Base-by-base conservation (phyloP, 768 basidiomycete species). In the Filobasidium floriforme region DNA sequence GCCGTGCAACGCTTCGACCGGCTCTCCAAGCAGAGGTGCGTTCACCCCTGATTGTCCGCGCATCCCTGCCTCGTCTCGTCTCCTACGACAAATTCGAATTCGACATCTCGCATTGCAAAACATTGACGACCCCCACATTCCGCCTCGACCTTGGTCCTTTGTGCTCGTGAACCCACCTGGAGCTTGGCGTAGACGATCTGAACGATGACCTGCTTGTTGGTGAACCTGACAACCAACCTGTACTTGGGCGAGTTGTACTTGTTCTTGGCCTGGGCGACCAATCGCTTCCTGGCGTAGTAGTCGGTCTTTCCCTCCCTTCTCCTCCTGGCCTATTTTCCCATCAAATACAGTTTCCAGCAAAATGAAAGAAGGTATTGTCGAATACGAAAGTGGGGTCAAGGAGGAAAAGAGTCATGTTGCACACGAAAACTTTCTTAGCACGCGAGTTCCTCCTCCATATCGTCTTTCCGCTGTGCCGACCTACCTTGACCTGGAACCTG, bases 271-370 rank as follows among this genome's bases (percentile, higher is more conserved):
- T 99, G 96, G 67, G 90, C 87, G 71, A 98, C 87, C 63, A 99
- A 86, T 72, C 93, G 88, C 83, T 97, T 96, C 73, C 96, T 90
- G 70, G 96, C 96, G 75, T 98, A 97, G 85, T 98, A 99, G 79
- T 99, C 96, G 68, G 96, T 99, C 84, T 94, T 98, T 68, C 96
- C 96, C 83, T 99, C 96, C 79, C 92, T 87, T 72, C 96, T 84
- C 77, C 96, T 84, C 79, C 94, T 89, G 82, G 96, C 96, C 84
- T 98, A 49, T 46, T 52, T 28, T n/a, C n/a, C 19, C 37, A 24
- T 18, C 18, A 51, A 51, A 12, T 24, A 5, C 46, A 12, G 4
- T 24, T 19, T 51, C 5, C 46, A 37, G 32, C 32, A 3, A 37
- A 9, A 37, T 9, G 49, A 26, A 12, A 12, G 4, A 51, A 51